Conservation (phyloP, 2,329 filamentous ascomycete species). For the Tolypocladium amazonense region DNA sequence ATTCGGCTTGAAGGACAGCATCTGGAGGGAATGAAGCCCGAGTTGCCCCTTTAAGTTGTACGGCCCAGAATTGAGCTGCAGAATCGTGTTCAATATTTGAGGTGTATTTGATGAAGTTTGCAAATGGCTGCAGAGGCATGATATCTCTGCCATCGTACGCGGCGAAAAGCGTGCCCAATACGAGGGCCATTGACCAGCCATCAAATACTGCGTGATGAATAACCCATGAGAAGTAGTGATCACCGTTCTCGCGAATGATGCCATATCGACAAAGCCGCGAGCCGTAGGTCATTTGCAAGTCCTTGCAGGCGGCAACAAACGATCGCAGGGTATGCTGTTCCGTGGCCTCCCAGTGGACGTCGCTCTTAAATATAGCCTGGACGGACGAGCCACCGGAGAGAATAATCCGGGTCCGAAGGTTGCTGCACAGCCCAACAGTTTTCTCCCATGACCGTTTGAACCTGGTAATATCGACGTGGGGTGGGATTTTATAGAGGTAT, state of each 20-base stretch:
- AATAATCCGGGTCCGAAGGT: not conserved
- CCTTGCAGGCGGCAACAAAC: not conserved
- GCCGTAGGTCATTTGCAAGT: not conserved
- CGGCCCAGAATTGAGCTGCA: not conserved
- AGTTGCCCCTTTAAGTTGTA: not conserved
- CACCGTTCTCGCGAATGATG: not conserved
- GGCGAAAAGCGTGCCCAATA: not conserved
- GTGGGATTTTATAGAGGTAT: not conserved
- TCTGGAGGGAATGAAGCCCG: not conserved
- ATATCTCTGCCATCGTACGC: too few species aligned
- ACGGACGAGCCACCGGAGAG: not conserved
- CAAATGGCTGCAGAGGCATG: not conserved
- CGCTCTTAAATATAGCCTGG: not conserved
- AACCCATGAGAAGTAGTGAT: constrained; percentile 6
- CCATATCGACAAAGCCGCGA: not conserved
- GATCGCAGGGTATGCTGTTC: too few species aligned
- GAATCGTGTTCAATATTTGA: not conserved
- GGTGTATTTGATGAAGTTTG: not conserved
- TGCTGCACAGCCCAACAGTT: not conserved
- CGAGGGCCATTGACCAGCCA: constrained; percentile 3
- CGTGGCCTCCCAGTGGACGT: not conserved
- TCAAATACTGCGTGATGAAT: constrained; percentile 12
- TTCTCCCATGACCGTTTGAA: not conserved
- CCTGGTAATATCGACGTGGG: not conserved
- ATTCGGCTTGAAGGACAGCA: too few species aligned